Evolutionary conservation across 352 stramenopile genomes (phyloP).

Genomic region (Pythium dissotocum): DNA sequence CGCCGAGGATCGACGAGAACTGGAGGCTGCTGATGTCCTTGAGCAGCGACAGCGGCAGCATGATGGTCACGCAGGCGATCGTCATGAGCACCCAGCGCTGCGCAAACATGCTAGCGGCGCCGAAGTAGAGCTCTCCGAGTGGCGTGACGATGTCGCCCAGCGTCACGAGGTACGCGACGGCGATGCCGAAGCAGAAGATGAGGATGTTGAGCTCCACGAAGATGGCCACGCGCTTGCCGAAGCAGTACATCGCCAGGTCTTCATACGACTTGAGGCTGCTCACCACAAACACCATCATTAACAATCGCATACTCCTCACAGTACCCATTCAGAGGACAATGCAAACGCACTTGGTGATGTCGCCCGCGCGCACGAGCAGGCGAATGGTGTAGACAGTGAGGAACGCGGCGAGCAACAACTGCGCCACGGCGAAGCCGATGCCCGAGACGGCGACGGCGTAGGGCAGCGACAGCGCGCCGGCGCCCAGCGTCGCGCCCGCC

Average conservation of each 20-base stretch:
- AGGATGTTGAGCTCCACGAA: constrained; percentile 87
- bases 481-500: constrained; percentile 75
- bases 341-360: constrained; percentile 71
- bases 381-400: constrained; percentile 86
- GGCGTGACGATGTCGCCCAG: constrained; percentile 82
- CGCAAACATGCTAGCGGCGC: constrained; percentile 50
- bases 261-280: constrained; percentile 83
- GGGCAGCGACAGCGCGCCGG: constrained; percentile 73
- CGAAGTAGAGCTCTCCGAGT: constrained; percentile 74
- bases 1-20: constrained; percentile 82
- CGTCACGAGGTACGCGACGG: constrained; percentile 82
- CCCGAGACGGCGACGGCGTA: constrained; percentile 83
- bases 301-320: background rate
- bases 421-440: constrained; percentile 68
- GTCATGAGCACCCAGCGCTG: constrained; percentile 83
- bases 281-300: background rate
- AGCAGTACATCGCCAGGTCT: constrained; percentile 82
- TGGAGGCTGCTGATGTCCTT: constrained; percentile 86
- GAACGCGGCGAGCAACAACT: constrained; percentile 66
- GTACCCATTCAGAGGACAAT: background rate
- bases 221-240: constrained; percentile 79
- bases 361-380: constrained; percentile 71
- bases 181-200: constrained; percentile 86
- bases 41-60: constrained; percentile 81
- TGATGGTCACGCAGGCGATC: constrained; percentile 72